Evolutionary conservation across 441 rosid genomes (phyloP), one percentile per base, ranked within the genome.

Genomic region (Erysimum cheiri): DNA sequence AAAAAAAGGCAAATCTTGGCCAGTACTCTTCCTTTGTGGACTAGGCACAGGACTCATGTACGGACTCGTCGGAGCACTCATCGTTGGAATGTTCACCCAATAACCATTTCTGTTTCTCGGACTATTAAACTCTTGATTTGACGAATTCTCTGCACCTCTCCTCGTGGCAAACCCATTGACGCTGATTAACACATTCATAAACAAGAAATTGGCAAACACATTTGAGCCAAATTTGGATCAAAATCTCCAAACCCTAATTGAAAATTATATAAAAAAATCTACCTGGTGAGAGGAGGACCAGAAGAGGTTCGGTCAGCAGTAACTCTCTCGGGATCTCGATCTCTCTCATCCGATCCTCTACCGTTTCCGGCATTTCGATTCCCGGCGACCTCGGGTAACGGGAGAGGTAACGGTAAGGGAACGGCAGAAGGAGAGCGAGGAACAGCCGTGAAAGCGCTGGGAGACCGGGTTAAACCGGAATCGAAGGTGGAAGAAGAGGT

Each of bases 41-140:
- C 91, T 87, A 64, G 65, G 75, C 13, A 77, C 63, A 67, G 92
- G 97, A 77, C 92, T 89, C 47, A 77, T 22, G 62, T 73, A 86
- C 0, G 97, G 90, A 73, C 90, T 87, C 15, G 81, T 76, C 12
- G 96, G 86, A 54, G 92, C 88, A 74, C 90, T 94, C 86, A 80
- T 83, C 3, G 74, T 68, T 41, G 94, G 88, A 62, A 70, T 74
- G 68, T 79, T 75, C 47, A 77, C 61, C 87, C 80, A 74, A 65
- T 73, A 85, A 7, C 72, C 82, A 37, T 80, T 80, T 43, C 62
- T 58, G 50, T 72, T 74, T 61, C 70, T 64, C 37, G 70, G 70
- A 64, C 76, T 75, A 15, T 81, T 79, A 48, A 33, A 33, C 29
- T 78, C 87, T 71, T 73, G 83, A 44, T 60, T 66, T 46, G 72